Base-by-base conservation (phyloP, 2,329 filamentous ascomycete genomes). In the Diaporthe humulicola region DNA sequence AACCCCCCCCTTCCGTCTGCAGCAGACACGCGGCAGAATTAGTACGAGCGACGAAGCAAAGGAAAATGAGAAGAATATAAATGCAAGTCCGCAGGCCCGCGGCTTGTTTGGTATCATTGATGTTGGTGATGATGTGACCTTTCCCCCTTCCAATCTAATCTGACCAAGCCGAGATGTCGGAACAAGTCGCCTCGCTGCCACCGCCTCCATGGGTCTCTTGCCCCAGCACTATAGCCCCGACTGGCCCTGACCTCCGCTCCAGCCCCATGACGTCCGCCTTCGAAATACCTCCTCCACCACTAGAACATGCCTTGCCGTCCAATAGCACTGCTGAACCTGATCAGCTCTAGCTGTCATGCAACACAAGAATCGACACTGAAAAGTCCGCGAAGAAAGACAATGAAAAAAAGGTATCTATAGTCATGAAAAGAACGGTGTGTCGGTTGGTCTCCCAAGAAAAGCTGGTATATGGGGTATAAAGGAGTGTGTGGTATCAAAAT, bases 401-500 rank as follows among this genome's bases (percentile, higher is more conserved):
- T n/a, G 15, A 50, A 9, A 58, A 71, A n/a, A 40, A 61, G 57
- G 57, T 71, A 61, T 74, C 66, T 75, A 73, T 66, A 33, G 28
- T 75, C 36, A 74, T 64, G 70, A 72, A 72, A 70, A 25, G 69
- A 76, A 52, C 28, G 74, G 56, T 66, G 70, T 70, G 42, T 60
- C 54, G 73, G 74, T 74, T 57, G 69, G 73, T 72, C 33, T 42
- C 57, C 73, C 73, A 66, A 70, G 58, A 19, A 56, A 73, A 58
- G 57, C 57, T 61, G 48, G 60, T 58, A 70, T 54, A 58, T 64
- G 67, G 73, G 72, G 72, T 70, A 71, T 71, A 74, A 76, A 76
- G 61, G 74, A 76, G 74, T 64, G 74, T 76, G 73, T 76, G 73
- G 60, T 76, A 76, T 74, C 72, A 56, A 74, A 74, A 48, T 60